Percentiles rank a stretch among this genome's conserved stretches.
Evolutionary conservation across 768 basidiomycete genomes (phyloP).

Genomic region (Rickenella mellea): DNA sequence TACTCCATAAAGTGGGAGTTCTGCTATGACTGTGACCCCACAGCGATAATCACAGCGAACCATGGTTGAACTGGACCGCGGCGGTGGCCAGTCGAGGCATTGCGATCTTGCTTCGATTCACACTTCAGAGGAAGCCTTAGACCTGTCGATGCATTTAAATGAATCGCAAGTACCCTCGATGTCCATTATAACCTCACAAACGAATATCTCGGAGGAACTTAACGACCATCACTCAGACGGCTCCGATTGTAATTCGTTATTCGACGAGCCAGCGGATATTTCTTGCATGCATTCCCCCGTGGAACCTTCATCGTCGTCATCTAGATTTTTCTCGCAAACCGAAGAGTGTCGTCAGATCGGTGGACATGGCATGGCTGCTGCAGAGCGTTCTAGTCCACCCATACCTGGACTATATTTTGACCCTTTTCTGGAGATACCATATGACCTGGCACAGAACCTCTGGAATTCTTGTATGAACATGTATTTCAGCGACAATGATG

Average conservation of each 20-base stretch:
- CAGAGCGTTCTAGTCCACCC: conserved; percentile 33
- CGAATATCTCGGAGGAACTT: too few species aligned
- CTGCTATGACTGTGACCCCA: too few species aligned
- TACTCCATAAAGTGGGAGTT: too few species aligned
- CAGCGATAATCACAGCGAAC: too few species aligned
- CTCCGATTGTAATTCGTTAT: conserved; percentile 34
- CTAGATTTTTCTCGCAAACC: neutral
- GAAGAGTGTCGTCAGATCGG: neutral
- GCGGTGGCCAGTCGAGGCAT: too few species aligned
- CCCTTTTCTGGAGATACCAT: conserved; percentile 39
- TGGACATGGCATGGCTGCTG: conserved; percentile 10
- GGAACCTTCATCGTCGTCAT: conserved; percentile 3
- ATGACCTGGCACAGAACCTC: conserved; percentile 40
- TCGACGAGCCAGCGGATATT: conserved; percentile 32
- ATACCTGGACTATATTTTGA: conserved; percentile 60
- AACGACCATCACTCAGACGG: too few species aligned
- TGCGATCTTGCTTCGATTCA: too few species aligned
- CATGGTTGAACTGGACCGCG: too few species aligned
- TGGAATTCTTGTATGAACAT: conserved; percentile 41
- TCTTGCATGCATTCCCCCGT: neutral
- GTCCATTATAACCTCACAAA: too few species aligned
- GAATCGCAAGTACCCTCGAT: too few species aligned
- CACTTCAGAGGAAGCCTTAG: too few species aligned
- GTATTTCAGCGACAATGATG: conserved; percentile 37
- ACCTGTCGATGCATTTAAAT: too few species aligned